Base-by-base conservation (phyloP, 148 eudicot species). In the Diospyros lotus region DNA sequence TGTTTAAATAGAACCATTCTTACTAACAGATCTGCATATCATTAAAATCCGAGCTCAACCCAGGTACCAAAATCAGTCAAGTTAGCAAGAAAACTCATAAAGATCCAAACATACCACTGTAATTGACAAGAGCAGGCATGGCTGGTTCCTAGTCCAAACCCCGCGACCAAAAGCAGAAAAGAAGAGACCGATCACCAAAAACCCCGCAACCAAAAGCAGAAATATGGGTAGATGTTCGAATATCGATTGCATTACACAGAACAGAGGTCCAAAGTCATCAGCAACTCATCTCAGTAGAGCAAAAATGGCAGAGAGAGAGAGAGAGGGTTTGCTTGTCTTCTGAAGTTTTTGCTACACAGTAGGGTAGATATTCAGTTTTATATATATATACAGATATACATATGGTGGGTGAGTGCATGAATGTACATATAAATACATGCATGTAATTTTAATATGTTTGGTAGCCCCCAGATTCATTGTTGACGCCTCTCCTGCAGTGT, bases 111-210 rank as follows among this genome's bases (percentile, higher is more conserved):
- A 77, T 81, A 91, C 98, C 97, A 68, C 85, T 81, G 80, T 89
- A 91, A 81, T 94, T 87, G 77, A 94, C 82, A 79, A 91, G 87
- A 52, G 89, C 81, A 55, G 97, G 87, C 98, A 94, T 94, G 82
- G 75, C 44, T 79, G 77, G 68, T 75, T 6, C 43, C 9, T 54
- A 63, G 53, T 8, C 51, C 53, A 78, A 87, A 65, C 52, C 72
- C 68, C 71, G 68, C 13, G 45, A 81, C 45, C 44, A 28, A 75
- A 64, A 62, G 74, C 77, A 62, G 76, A 84, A 76, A 80, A 42
- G 78, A 77, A 28, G 55, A 51, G 73, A 84, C 46, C 56, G 62
- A 71, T 63, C 76, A 84, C 79, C 80, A 82, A 75, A 78, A 80
- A 76, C 78, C 60, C 52, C 67, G 69, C 63, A 75, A 74, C 39